Percentiles rank a stretch among this genome's conserved stretches.
Evolutionary conservation across 78 protist species (phyloP).

Genomic region (Paratrimastix pyriformis): DNA sequence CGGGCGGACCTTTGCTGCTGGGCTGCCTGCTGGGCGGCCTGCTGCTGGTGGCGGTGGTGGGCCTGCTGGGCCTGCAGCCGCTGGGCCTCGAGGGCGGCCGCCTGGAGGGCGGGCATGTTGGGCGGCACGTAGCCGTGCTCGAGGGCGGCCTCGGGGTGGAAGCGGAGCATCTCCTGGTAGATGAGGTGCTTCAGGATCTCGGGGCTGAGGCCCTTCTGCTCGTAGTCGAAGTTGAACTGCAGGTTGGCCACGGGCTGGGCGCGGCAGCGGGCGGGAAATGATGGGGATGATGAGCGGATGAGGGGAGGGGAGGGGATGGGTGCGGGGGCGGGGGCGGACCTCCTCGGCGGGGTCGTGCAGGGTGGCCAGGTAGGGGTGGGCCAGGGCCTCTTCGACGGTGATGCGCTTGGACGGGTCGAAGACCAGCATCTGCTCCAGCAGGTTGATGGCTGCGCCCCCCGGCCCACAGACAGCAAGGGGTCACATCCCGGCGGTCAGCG

Average conservation of each 20-base stretch:
- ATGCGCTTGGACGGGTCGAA: constrained; percentile 78
- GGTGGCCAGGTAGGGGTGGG: constrained; percentile 20
- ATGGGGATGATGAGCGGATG: no score
- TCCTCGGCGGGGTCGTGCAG: constrained; percentile 23
- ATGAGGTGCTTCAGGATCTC: constrained; percentile 8
- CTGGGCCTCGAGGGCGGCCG: constrained; percentile 67
- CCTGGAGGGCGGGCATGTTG: constrained; percentile 19
- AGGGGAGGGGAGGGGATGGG: no score
- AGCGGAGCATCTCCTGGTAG: constrained; percentile 8
- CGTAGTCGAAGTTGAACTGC: not conserved
- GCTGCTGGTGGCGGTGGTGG: no score
- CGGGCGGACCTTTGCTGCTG: no score
- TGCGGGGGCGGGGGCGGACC: no score
- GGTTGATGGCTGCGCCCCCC: constrained; percentile 52
- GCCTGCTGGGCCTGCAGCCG: constrained; percentile 44
- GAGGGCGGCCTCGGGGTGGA: constrained; percentile 12
- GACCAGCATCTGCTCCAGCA: constrained; percentile 63
- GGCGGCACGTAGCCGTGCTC: not conserved
- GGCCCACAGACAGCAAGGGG: not conserved
- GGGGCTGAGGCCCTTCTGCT: not conserved
- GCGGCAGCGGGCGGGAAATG: no score
- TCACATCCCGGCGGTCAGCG: no score
- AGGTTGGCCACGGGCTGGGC: constrained; percentile 2
- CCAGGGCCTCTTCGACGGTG: constrained; percentile 40
- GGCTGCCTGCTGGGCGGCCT: no score